phyloP scores from a whole-genome alignment of 179 eudicot species.

The Vitellaria paradoxa region DNA sequence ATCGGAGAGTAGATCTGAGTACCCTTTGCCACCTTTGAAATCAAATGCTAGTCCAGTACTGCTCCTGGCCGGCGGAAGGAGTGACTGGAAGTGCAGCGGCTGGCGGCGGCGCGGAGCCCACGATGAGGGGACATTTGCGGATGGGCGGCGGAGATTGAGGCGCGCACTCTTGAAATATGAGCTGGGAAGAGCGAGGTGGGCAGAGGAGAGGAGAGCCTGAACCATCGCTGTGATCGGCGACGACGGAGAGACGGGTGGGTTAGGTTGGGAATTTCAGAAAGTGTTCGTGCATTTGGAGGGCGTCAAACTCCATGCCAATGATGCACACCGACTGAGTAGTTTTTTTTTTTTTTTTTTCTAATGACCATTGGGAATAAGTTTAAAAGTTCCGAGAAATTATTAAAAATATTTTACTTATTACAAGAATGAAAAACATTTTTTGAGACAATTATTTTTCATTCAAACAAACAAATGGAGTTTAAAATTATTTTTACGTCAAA shows the following conservation, averaged over 20 bases:
- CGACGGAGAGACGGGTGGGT: neutral
- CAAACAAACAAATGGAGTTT: too few relatives aligned
- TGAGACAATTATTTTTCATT: too few relatives aligned
- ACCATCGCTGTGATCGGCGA: slow-evolving; percentile 14
- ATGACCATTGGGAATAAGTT: too few relatives aligned
- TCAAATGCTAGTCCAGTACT: slow-evolving; percentile 35
- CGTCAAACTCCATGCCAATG: neutral
- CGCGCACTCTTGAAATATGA: slow-evolving; percentile 21
- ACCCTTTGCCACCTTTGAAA: slow-evolving; percentile 53
- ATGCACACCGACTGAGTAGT: neutral
- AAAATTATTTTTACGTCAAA: too few relatives aligned
- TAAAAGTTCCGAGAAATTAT: too few relatives aligned
- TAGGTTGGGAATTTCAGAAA: neutral
- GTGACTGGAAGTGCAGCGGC: slow-evolving; percentile 16
- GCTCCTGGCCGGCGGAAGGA: slow-evolving; percentile 21
- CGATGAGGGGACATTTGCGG: slow-evolving; percentile 4
- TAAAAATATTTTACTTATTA: too few relatives aligned
- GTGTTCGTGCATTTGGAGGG: neutral
- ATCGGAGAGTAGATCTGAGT: slow-evolving; percentile 15
- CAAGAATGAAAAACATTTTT: too few relatives aligned
- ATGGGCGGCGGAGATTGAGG: slow-evolving; percentile 20
- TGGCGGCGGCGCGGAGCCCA: slow-evolving; percentile 19
- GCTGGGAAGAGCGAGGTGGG: slow-evolving; percentile 20
- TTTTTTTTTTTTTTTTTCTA: too few relatives aligned
- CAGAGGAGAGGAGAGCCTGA: slow-evolving; percentile 22